Evolutionary conservation across 495 filamentous ascomycete species (phyloP).

Genomic region (Neurospora sp.): DNA sequence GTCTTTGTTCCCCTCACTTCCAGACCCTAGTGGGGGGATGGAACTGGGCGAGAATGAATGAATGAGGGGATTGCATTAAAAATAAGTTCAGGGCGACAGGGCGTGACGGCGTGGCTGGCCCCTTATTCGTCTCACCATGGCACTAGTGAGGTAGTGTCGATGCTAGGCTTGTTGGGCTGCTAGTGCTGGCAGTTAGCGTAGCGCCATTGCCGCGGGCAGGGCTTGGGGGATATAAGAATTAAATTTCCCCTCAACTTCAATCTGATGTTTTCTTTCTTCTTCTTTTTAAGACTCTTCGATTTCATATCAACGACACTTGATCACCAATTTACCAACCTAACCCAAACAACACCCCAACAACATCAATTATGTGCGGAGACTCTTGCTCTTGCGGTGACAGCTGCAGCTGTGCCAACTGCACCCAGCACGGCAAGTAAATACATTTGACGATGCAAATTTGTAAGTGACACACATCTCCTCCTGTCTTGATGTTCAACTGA

Average conservation of each 20-base stretch:
- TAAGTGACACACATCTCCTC: not conserved
- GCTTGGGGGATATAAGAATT: not conserved
- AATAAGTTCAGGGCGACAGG: not conserved
- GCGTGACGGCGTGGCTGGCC: not conserved
- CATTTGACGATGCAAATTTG: not conserved
- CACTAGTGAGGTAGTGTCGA: not conserved
- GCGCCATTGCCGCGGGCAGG: not conserved
- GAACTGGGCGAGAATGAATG: not conserved
- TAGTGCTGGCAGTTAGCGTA: not conserved
- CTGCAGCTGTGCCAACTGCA: slow-evolving; percentile 17
- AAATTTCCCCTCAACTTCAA: not conserved
- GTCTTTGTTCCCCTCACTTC: not conserved
- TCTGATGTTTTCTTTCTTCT: not conserved
- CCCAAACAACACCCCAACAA: not conserved
- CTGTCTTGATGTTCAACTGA: not conserved
- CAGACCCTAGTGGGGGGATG: not conserved
- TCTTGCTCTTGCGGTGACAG: slow-evolving; percentile 12
- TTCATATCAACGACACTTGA: not conserved
- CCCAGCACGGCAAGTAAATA: slow-evolving; percentile 11
- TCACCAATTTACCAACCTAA: not conserved
- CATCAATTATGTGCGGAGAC: slow-evolving; percentile 15
- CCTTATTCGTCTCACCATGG: not conserved
- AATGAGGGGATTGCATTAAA: not conserved
- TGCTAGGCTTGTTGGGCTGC: not conserved
- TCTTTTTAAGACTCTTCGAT: not conserved